phyloP scores from a whole-genome alignment of 306 rosid species.

The Prosopis cineraria region DNA sequence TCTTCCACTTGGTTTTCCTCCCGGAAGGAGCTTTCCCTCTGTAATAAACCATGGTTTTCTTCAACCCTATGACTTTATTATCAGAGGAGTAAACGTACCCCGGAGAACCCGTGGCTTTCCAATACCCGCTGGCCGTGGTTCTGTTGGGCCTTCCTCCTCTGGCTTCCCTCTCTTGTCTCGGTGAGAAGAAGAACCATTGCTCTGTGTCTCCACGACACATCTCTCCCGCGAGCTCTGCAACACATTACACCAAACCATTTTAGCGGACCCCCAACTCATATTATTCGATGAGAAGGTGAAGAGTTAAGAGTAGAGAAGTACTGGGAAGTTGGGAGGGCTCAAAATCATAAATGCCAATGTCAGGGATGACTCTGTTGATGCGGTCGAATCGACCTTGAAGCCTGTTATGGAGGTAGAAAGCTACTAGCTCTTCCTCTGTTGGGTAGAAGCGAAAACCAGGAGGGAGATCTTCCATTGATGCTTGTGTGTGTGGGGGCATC shows the following conservation, averaged over 20 bases:
- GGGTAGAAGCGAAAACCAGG: conserved; percentile 82
- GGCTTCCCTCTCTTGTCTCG: conserved; percentile 68
- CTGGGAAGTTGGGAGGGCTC: conserved; percentile 78
- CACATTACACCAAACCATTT: background rate
- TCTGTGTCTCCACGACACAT: conserved; percentile 61
- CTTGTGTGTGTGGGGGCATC: background rate
- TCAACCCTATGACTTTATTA: conserved; percentile 59
- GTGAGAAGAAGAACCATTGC: conserved; percentile 84
- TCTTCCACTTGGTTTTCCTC: conserved; percentile 81
- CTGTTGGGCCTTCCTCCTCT: conserved; percentile 76
- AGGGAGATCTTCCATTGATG: conserved; percentile 36
- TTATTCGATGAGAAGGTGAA: background rate
- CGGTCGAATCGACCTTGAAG: conserved; percentile 46
- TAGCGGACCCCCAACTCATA: background rate
- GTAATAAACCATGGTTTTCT: conserved; percentile 81
- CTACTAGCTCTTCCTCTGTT: conserved; percentile 68
- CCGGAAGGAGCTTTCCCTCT: conserved; percentile 76
- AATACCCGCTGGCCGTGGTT: conserved; percentile 66
- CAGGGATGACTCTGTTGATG: conserved; percentile 52
- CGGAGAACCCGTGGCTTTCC: conserved; percentile 89
- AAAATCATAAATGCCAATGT: conserved; percentile 45
- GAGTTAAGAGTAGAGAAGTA: conserved; percentile 15
- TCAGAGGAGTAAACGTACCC: conserved; percentile 66
- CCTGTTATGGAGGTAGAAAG: conserved; percentile 61
- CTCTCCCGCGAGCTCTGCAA: conserved; percentile 67